A percentile compares a stretch with the other conserved stretches of the same genome.
These are phyloP conservation scores for Solanum aculeatissimum DNA, from an alignment of 305 asterid genomes.

Conservation along the genomic window DNA sequence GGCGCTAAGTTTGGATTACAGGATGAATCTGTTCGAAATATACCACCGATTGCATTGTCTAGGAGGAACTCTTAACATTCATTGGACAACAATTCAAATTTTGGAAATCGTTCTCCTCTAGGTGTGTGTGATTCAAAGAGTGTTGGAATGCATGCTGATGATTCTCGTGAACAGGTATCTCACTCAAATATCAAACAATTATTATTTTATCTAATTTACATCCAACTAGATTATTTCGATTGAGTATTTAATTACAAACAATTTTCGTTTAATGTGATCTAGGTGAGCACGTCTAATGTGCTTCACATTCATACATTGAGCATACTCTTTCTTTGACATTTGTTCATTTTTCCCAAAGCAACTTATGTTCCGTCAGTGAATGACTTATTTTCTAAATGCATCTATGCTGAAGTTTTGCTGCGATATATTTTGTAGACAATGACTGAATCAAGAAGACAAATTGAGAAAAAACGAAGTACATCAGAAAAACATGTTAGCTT, in stretches of 20 bases:
- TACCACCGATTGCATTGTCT: constrained; percentile 24
- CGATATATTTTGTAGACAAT: constrained; percentile 21
- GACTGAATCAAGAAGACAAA: constrained; percentile 30
- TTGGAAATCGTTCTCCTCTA: constrained; percentile 6
- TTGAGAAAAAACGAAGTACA: constrained; percentile 64
- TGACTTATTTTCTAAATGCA: background rate
- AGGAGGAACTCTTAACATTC: constrained; percentile 32
- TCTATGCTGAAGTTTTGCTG: background rate
- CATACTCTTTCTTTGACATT: background rate
- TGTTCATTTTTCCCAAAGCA: background rate
- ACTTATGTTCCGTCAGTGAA: background rate
- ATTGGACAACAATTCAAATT: constrained; percentile 23
- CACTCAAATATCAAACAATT: background rate
- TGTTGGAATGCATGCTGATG: constrained; percentile 21
- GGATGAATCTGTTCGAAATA: constrained; percentile 15
- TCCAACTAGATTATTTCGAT: background rate
- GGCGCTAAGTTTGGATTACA: constrained; percentile 20
- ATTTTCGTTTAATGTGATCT: background rate
- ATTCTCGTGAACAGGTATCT: constrained; percentile 35
- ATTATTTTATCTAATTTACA: background rate
- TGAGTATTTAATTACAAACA: background rate
- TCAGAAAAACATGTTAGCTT: constrained; percentile 84
- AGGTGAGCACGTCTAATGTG: background rate
- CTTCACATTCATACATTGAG: background rate
- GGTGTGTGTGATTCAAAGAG: constrained; percentile 26